Base-by-base conservation (phyloP, 495 filamentous ascomycete genomes). In the Tuber brumale region DNA sequence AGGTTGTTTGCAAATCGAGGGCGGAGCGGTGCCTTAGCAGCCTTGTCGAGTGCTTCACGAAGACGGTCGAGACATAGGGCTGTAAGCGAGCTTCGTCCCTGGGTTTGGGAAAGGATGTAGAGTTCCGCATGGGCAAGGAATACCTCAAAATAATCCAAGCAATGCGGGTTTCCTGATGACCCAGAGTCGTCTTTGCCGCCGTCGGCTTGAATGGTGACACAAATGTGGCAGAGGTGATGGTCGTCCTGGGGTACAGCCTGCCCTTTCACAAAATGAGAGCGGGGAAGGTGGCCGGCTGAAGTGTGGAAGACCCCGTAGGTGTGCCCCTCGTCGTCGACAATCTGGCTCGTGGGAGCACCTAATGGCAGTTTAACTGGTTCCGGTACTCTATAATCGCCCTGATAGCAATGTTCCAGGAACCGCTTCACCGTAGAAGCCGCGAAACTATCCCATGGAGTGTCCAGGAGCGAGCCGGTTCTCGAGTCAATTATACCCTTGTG, bases 401-500 rank as follows among this genome's bases (percentile, higher is more conserved):
- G 95, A 84, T 97, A 97, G 70, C 95, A 89, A 85, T 91, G 97
- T 85, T 97, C 92, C 79, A 97, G 89, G 81, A 95, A 93, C 84
- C 90, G 93, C 51, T 92, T 89, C 73, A 94, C 90, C 51, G 94
- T 92, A 16, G 57, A 35, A 16, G 27, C 7, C 57, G 18, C 31
- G 57, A 66, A 66, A 35, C 27, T 35, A 8, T 66, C 12, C 57
- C 57, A 66, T 3, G 57, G 57, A 14, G 16, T 12, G n/a, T 66
- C 57, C 27, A 27, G 3, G 16, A 0, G 16, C 3, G 18, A 0
- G 6, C 27, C 27, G 14, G 3, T 4, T 7, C 27, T 27, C 57
- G 27, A 35, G 27, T 66, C 57, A 35, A 66, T 27, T 16, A 66
- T 31, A 66, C 16, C 27, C 12, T 3, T 10, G 3, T 66, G 57